A percentile compares a stretch with the other conserved stretches of the same genome.
phyloP scores from a whole-genome alignment of 192 early-diverging fungal species.

The Coemansia sp. region DNA sequence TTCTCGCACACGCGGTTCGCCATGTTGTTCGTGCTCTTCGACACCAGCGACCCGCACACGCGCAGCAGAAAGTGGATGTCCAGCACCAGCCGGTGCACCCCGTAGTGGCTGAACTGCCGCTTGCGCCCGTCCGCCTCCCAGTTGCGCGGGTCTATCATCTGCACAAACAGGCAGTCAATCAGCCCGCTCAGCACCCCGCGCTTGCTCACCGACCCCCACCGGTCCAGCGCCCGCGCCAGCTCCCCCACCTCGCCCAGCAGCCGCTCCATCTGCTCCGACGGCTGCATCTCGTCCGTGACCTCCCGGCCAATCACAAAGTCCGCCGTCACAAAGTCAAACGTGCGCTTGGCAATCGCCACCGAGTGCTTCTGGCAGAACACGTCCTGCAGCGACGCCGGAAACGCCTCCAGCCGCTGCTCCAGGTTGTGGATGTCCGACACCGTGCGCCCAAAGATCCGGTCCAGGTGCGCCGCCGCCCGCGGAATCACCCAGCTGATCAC shows the following conservation, averaged over 20 bases:
- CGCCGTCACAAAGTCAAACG: constrained; percentile 42
- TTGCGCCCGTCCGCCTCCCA: constrained; percentile 41
- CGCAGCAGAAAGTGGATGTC: constrained; percentile 53
- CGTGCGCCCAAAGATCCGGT: constrained; percentile 48
- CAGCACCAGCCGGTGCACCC: constrained; percentile 49
- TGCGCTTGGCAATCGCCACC: constrained; percentile 15
- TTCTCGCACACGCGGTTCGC: constrained; percentile 54
- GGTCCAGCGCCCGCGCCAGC: constrained; percentile 42
- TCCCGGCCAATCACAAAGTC: constrained; percentile 21
- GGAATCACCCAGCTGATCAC: constrained; percentile 51
- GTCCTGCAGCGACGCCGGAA: constrained; percentile 49
- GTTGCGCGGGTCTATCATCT: constrained; percentile 44
- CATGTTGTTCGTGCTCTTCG: constrained; percentile 51
- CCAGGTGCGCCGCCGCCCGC: constrained; percentile 36
- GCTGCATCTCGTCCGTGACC: constrained; percentile 38
- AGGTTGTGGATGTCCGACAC: constrained; percentile 52
- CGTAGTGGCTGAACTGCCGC: constrained; percentile 42
- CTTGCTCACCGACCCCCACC: constrained; percentile 45
- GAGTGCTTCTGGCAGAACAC: constrained; percentile 52
- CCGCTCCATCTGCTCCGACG: constrained; percentile 35
- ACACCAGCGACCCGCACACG: constrained; percentile 50
- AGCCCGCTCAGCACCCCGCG: constrained; percentile 40
- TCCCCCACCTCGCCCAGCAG: constrained; percentile 26
- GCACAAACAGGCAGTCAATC: constrained; percentile 50
- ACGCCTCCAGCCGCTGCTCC: constrained; percentile 49